Base-by-base conservation (phyloP, 2,329 filamentous ascomycete species). In the Fonsecaea pedrosoi region DNA sequence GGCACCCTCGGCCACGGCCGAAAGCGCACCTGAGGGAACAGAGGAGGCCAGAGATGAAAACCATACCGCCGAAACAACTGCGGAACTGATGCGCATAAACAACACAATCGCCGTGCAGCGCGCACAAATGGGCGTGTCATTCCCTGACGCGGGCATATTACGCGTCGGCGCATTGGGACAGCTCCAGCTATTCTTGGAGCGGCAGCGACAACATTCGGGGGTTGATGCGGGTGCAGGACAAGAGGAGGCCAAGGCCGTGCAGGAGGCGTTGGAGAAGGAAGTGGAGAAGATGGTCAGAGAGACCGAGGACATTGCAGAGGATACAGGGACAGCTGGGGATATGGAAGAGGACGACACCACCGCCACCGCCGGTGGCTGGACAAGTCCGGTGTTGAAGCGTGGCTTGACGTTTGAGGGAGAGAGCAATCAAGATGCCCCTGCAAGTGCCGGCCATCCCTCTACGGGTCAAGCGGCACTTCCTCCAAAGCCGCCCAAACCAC, bases 181-280 rank as follows among this genome's bases (percentile, higher is more conserved):
- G 65, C 73, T 82, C 48, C 79, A 82, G 64, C 71, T 79, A 7
- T 74, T 77, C 4, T 75, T 75, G 21, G 71, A 84, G 61, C 76
- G 87, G 81, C 73, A 95, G 82, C 73, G 91, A 75, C 64, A 67
- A 10, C 54, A 50, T n/a, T 35, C 30, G 1, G 54, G 32, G 30
- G 53, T 15, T 12, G 53, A 15, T 15, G 34, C n/a, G 12, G 53
- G 40, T 18, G 45, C 21, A 30, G 58, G 45, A 42, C 65, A 83
- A 79, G 74, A 92, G 81, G 64, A 89, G 80, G 76, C 87, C 32
- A 42, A 38, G 4, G 37, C 34, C 73, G 53, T 65, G 2, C 38
- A 66, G 35, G 74, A 74, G 60, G 79, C 81, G 62, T 76, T 81
- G 12, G 79, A 81, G 72, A 74, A 73, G 55, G 80, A 82, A 68